phyloP scores from a whole-genome alignment of 208 protist genomes.

The Leishmania aethiopica region DNA sequence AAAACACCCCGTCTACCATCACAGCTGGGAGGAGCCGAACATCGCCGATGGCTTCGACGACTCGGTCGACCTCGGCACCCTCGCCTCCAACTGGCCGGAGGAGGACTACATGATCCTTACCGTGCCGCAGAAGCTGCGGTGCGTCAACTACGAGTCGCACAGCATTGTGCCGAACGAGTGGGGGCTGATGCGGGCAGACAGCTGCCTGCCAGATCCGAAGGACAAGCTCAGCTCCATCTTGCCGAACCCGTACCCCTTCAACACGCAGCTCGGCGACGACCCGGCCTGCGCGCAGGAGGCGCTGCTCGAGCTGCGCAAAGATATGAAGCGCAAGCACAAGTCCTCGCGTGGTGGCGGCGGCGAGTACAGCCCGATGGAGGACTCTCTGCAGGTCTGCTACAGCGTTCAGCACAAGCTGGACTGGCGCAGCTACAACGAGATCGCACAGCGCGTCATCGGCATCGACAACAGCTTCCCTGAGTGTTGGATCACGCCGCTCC shows the following conservation, averaged over 20 bases:
- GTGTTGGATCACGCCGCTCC: constrained; percentile 83
- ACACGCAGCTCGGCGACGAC: constrained; percentile 80
- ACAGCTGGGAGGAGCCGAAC: constrained; percentile 72
- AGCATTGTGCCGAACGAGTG: constrained; percentile 68
- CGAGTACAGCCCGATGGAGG: constrained; percentile 82
- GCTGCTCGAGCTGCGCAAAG: constrained; percentile 80
- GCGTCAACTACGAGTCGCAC: constrained; percentile 58
- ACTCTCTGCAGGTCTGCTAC: constrained; percentile 85
- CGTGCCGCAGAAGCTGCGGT: constrained; percentile 77
- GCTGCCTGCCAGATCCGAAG: constrained; percentile 82
- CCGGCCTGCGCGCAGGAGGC: constrained; percentile 69
- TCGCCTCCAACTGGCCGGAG: constrained; percentile 87
- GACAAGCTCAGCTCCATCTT: constrained; percentile 79
- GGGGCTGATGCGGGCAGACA: constrained; percentile 76
- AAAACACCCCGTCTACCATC: constrained; percentile 58
- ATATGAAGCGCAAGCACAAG: constrained; percentile 74
- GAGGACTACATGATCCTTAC: constrained; percentile 90
- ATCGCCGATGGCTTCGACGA: constrained; percentile 80
- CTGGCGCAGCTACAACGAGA: constrained; percentile 83
- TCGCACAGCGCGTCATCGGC: constrained; percentile 76
- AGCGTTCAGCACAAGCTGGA: constrained; percentile 80
- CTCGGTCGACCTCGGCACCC: constrained; percentile 30
- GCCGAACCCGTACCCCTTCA: constrained; percentile 89
- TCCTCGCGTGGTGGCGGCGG: constrained; percentile 45
- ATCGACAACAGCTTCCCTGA: constrained; percentile 91